Evolutionary conservation across 2,329 filamentous ascomycete genomes (phyloP), one percentile per base, ranked within the genome.

Genomic region (Fulvia fulva): DNA sequence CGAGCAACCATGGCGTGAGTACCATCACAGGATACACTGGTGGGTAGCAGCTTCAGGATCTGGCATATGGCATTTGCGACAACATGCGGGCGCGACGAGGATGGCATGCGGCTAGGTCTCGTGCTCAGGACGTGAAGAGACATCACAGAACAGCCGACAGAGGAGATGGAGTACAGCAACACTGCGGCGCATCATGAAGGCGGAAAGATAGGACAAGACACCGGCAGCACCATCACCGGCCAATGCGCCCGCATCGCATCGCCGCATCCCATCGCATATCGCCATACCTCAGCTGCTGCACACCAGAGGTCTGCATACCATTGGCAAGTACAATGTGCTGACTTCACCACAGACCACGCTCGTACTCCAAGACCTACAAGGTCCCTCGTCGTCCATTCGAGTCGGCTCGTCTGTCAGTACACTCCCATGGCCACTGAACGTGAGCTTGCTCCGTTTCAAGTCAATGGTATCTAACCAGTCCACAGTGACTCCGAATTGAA

Each of bases 301-400:
- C 25, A 30, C 26, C 12, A 14, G 47, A 26, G 26, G 25, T 26
- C 47, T 50, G 47, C 26, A 30, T 2, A 32, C 30, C 26, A 53
- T 3, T 1, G 22, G n/a, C 41, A n/a, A 43, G 25, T 21, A 46
- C 47, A 46, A 34, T 44, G 58, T 41, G 37, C 67, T 69, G 57
- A 70, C 62, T 55, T 44, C 30, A 49, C 43, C 45, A 5, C 62
- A 72, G 70, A 64, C 37, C 37, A 41, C 76, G 87, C 78, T 89
- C 88, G 74, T 96, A 97, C 85, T 95, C 89, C 79, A 99, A 99
- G 91, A 99, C 94, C 86, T 95, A 95, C 80, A 96, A 96, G 89
- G 91, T 96, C 85, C 92, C 93, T 76, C 86, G 89, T 82, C 89
- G 93, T 83, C 93, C 94, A 77, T 97, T 96, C 87, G 94, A 97